Evolutionary conservation across 108 stramenopile species (phyloP), one percentile per base, ranked within the genome.

Genomic region (Nannochloropsis oceanica): DNA sequence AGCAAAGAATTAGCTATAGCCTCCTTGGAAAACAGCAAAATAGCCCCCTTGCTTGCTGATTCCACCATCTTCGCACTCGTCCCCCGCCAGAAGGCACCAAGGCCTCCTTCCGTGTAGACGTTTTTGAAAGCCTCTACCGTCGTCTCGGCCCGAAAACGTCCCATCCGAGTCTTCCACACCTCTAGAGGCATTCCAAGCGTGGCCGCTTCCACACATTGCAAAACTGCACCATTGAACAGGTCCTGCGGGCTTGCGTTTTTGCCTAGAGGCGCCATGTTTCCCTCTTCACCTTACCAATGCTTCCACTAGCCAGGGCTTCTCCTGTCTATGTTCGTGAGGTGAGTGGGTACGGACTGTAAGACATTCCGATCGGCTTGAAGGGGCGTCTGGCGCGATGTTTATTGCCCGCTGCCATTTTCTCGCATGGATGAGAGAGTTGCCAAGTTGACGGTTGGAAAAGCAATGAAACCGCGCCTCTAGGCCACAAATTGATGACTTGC

Each of bases 131-230:
- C 42, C 14, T 86, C 83, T 22, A 86, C 13, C 43, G 88, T 86
- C 9, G 44, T 25, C 43, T 86, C 81, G 34, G 42, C 83, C 26
- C 88, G 27, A 80, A 79, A 86, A 20, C 85, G 82, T 27, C 88
- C 88, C 88, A 89, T 89, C 27, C 83, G 88, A 26, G 86, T 89
- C 80, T 89, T 89, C 89, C 89, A 89, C 13, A 87, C 86, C 50
- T 89, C 89, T 25, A 89, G 84, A 12, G 89, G 89, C 79, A 89
- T 27, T 25, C 89, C 89, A 20, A 87, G 43, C 18, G 86, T 79
- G 11, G 43, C 80, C 24, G 86, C 89, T 82, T 87, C 86, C 18
- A 84, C 13, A 59, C 84, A 87, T 43, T 84, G 46, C 43, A 87
- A 46, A 1, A 27, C 79, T 11, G 83, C 86, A 14, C 86, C 86